These are phyloP conservation scores for Blastocystis sp. DNA, from an alignment of 352 stramenopile genomes.

Conservation along the genomic window DNA sequence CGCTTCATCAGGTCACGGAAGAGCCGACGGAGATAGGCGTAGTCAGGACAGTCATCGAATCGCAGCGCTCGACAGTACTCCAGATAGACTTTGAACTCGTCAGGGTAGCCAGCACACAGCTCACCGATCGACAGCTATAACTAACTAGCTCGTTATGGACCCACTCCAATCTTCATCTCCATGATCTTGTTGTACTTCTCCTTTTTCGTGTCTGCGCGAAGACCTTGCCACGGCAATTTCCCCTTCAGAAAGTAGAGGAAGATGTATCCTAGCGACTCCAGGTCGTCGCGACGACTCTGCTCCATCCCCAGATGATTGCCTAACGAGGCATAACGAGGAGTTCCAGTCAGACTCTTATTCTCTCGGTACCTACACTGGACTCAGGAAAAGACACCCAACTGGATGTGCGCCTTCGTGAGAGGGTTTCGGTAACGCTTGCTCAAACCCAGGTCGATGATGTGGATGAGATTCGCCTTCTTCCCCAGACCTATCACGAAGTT, in stretches of 20 bases:
- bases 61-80: constrained; percentile 82
- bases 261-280: constrained; percentile 86
- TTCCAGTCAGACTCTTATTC: constrained; percentile 87
- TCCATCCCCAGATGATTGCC: constrained; percentile 91
- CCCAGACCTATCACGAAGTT: constrained; percentile 88
- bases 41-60: constrained; percentile 88
- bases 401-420: constrained; percentile 84
- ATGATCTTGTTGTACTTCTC: constrained; percentile 91
- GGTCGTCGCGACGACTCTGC: constrained; percentile 82
- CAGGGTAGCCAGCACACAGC: constrained; percentile 68
- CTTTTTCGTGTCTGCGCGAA: constrained; percentile 89
- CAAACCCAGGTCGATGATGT: constrained; percentile 90
- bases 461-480: constrained; percentile 79
- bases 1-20: constrained; percentile 68
- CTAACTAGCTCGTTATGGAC: not conserved
- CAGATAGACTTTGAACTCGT: constrained; percentile 69
- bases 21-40: constrained; percentile 81
- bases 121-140: constrained; percentile 65
- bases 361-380: constrained; percentile 79
- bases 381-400: constrained; percentile 63
- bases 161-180: constrained; percentile 80
- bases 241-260: constrained; percentile 87
- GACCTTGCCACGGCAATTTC: constrained; percentile 84
- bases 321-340: constrained; percentile 83
- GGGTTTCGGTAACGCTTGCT: constrained; percentile 87